Conservation (phyloP, 345 rosid genomes). For the Schrenkiella parvula region DNA sequence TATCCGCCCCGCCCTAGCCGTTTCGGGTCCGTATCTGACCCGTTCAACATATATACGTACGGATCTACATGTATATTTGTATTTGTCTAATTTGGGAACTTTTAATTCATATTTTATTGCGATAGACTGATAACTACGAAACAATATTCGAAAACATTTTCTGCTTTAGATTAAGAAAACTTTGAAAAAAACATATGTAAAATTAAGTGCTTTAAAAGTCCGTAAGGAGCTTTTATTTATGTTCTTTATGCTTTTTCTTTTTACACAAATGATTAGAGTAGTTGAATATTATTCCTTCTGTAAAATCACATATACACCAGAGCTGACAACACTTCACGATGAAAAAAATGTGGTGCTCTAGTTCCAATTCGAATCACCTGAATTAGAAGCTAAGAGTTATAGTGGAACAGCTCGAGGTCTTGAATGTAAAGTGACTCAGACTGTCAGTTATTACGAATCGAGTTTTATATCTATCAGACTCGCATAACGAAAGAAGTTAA, state of each 20-base stretch:
- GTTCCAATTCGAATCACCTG: not conserved
- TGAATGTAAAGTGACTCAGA: not conserved
- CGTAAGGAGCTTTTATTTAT: too few species aligned
- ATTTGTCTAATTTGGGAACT: not conserved
- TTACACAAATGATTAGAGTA: too few species aligned
- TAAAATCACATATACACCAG: too few species aligned
- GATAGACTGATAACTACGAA: not conserved
- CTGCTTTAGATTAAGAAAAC: too few species aligned
- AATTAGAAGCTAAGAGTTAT: not conserved
- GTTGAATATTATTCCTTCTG: not conserved
- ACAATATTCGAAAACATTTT: not conserved
- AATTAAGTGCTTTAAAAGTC: too few species aligned
- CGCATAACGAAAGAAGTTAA: not conserved
- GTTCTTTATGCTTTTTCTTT: too few species aligned
- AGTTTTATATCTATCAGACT: not conserved
- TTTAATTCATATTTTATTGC: not conserved
- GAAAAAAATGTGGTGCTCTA: not conserved
- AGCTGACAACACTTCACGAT: not conserved
- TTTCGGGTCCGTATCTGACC: not conserved
- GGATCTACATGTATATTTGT: not conserved
- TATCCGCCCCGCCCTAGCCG: constrained; percentile 4
- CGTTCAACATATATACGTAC: not conserved
- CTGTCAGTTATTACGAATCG: not conserved
- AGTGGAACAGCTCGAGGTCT: not conserved
- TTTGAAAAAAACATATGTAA: too few species aligned